These are phyloP conservation scores for Cyclotella sp. DNA, from an alignment of 108 stramenopile species.

Conservation along the genomic window DNA sequence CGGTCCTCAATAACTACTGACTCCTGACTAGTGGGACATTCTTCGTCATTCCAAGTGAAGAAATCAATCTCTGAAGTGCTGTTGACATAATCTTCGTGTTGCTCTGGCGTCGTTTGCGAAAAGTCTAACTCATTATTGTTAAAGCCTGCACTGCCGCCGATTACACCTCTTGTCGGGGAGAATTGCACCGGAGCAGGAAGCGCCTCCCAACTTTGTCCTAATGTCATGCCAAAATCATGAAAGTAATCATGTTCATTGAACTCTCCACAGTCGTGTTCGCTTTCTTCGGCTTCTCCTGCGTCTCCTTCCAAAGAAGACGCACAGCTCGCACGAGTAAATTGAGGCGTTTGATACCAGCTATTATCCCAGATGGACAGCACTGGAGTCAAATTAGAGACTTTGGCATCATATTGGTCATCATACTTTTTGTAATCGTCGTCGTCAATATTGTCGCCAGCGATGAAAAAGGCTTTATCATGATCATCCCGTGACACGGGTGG, in stretches of 20 bases:
- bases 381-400: background rate
- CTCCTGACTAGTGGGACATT: background rate
- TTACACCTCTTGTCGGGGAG: background rate
- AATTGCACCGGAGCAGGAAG: constrained; percentile 1
- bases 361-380: background rate
- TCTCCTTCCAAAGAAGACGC: constrained; percentile 26
- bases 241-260: background rate
- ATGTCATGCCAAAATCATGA: background rate
- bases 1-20: too few species aligned
- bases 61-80: constrained; percentile 2
- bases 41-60: constrained; percentile 10
- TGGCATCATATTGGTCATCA: background rate
- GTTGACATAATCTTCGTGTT: background rate
- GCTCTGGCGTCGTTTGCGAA: background rate
- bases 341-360: background rate
- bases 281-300: background rate
- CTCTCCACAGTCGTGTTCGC: background rate
- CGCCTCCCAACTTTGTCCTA: background rate
- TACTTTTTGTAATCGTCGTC: too few species aligned
- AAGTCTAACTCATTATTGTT: background rate
- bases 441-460: too few species aligned
- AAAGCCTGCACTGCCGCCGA: background rate
- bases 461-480: too few species aligned
- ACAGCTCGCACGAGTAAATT: background rate
- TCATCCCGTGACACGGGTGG: too few species aligned